Evolutionary conservation across 306 rosid species (phyloP).

Genomic region (Datisca glomerata): DNA sequence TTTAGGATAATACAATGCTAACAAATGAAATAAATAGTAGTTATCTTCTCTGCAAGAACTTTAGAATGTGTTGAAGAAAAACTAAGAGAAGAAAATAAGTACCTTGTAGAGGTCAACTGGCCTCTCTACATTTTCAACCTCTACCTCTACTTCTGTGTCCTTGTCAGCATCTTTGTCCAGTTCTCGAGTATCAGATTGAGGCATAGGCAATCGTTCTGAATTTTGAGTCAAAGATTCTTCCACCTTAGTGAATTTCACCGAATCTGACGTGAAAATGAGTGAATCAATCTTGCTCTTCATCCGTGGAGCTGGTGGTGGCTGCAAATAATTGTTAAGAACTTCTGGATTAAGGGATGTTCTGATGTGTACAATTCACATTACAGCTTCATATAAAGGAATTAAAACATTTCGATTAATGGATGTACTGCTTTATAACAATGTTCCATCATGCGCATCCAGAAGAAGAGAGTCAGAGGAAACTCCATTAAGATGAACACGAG

Average conservation of each 20-base stretch:
- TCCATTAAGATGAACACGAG: no score
- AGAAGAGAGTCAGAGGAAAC: no score
- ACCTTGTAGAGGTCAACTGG: conserved; percentile 99
- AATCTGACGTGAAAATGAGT: conserved; percentile 75
- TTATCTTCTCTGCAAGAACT: no score
- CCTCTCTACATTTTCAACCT: conserved; percentile 80
- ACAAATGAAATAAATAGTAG: no score
- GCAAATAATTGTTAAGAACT: conserved; percentile 16
- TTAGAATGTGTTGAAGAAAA: no score
- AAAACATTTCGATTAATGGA: no score
- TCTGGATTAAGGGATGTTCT: conserved; percentile 1
- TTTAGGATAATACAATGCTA: no score
- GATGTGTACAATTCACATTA: background rate
- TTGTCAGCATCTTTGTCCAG: conserved; percentile 21
- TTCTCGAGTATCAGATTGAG: conserved; percentile 30
- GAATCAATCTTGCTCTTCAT: conserved; percentile 74
- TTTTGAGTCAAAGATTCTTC: conserved; percentile 33
- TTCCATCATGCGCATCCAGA: no score
- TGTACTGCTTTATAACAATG: no score
- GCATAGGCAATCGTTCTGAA: conserved; percentile 17
- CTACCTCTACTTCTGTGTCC: conserved; percentile 44
- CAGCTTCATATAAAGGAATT: no score
- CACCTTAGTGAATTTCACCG: conserved; percentile 37
- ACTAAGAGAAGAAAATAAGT: no score
- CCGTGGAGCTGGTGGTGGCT: conserved; percentile 94